phyloP scores from a whole-genome alignment of 352 stramenopile genomes.

The Thalassiosira exigua region DNA sequence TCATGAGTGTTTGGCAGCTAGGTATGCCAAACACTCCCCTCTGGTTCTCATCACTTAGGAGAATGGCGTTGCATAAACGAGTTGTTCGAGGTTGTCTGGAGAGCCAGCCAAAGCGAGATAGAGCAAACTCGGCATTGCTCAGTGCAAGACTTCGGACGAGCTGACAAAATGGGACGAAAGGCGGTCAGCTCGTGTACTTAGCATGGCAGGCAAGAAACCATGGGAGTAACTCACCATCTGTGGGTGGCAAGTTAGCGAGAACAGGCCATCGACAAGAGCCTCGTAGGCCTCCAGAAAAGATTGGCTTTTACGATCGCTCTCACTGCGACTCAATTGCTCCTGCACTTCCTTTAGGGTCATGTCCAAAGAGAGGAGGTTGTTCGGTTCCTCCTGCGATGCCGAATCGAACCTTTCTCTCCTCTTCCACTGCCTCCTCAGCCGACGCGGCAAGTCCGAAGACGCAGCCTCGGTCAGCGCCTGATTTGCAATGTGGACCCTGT shows the following conservation, averaged over 20 bases:
- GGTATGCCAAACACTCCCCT: conserved; percentile 74
- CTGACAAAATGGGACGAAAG: too few relatives aligned
- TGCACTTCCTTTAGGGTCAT: conserved; percentile 51
- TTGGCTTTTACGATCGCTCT: conserved; percentile 7
- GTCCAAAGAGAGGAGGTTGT: conserved; percentile 67
- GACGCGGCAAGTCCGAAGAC: conserved; percentile 74
- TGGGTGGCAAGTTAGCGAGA: conserved; percentile 80
- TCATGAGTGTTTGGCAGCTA: conserved; percentile 64
- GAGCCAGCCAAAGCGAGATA: conserved; percentile 81
- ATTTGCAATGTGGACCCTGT: conserved; percentile 70
- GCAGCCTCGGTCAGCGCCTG: conserved; percentile 68
- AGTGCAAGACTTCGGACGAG: conserved; percentile 74
- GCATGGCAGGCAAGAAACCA: too few relatives aligned
- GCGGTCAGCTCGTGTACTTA: too few relatives aligned
- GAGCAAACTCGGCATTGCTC: conserved; percentile 72
- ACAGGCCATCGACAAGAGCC: conserved; percentile 78
- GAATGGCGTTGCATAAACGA: conserved; percentile 67
- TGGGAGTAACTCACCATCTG: too few relatives aligned
- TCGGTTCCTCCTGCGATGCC: too few relatives aligned
- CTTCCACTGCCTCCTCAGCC: conserved; percentile 63
- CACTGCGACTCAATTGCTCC: conserved; percentile 31
- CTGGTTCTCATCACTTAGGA: conserved; percentile 65
- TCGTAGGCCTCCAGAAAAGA: conserved; percentile 72
- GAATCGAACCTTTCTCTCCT: conserved; percentile 38
- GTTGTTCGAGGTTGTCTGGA: conserved; percentile 52